Conservation (phyloP, 768 basidiomycete species). For the Suillus decipiens region DNA sequence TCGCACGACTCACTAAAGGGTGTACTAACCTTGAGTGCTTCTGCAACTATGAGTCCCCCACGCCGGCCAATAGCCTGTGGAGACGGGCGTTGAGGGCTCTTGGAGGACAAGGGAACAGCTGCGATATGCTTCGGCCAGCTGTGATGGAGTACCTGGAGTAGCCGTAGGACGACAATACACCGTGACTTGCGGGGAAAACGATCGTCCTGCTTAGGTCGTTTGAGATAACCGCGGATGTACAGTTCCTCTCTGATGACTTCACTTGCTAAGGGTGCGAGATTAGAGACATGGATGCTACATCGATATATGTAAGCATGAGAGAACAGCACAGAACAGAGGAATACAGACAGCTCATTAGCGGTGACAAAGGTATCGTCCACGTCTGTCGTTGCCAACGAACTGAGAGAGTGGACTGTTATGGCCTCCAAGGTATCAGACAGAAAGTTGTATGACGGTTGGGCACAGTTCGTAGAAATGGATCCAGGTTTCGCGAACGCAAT, state of each 20-base stretch:
- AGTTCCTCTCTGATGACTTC: constrained; percentile 31
- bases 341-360: neutral
- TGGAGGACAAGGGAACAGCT: neutral
- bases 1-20: too few relatives aligned
- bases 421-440: neutral
- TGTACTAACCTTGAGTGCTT: constrained; percentile 12
- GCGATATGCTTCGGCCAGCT: neutral
- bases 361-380: neutral
- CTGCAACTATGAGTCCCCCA: constrained; percentile 21
- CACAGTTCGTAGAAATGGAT: too few relatives aligned
- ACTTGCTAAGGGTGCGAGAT: constrained; percentile 30
- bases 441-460: neutral
- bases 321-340: neutral
- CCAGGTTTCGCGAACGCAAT: neutral
- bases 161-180: neutral
- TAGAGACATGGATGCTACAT: constrained; percentile 11
- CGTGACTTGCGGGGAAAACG: too few relatives aligned
- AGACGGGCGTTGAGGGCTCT: constrained; percentile 10
- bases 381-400: neutral
- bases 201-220: constrained; percentile 15
- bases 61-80: constrained; percentile 22
- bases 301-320: constrained; percentile 6
- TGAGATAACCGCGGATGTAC: constrained; percentile 29
- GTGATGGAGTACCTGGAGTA: neutral
- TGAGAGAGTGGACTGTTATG: neutral